Evolutionary conservation across 2,329 filamentous ascomycete species (phyloP).

Genomic region (Colletotrichum sp.): DNA sequence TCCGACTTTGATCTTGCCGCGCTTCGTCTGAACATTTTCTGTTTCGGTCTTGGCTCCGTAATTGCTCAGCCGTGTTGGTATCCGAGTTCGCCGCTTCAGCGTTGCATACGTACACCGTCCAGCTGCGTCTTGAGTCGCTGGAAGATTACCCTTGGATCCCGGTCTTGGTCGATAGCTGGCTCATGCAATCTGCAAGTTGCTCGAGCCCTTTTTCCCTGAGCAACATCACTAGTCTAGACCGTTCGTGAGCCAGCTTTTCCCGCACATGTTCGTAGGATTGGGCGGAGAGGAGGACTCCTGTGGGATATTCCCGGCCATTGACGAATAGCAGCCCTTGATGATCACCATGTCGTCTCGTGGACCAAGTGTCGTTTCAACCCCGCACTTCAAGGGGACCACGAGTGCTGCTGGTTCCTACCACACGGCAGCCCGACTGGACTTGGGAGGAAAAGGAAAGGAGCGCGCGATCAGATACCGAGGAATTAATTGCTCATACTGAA

Average conservation of each 20-base stretch:
- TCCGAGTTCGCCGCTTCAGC: background rate
- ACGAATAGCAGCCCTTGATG: background rate
- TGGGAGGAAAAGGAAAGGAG: background rate
- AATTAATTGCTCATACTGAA: background rate
- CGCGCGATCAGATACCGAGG: background rate
- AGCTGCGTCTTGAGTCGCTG: background rate
- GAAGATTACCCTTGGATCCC: background rate
- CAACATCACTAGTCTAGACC: background rate
- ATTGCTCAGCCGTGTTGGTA: background rate
- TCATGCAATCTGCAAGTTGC: background rate
- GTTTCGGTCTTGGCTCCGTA: background rate
- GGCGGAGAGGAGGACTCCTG: background rate
- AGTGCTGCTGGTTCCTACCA: background rate
- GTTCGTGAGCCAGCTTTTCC: background rate
- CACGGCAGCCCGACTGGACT: background rate
- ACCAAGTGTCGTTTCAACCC: constrained; percentile 15
- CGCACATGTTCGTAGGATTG: background rate
- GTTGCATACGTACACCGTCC: background rate
- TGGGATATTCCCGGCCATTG: background rate
- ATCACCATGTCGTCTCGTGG: background rate
- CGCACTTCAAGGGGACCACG: constrained; percentile 3
- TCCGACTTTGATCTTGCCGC: background rate
- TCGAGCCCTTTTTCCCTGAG: background rate
- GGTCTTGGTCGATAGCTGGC: background rate
- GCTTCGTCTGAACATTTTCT: background rate